Conservation (phyloP, 108 stramenopile genomes). For the Parietichytrium sp. region DNA sequence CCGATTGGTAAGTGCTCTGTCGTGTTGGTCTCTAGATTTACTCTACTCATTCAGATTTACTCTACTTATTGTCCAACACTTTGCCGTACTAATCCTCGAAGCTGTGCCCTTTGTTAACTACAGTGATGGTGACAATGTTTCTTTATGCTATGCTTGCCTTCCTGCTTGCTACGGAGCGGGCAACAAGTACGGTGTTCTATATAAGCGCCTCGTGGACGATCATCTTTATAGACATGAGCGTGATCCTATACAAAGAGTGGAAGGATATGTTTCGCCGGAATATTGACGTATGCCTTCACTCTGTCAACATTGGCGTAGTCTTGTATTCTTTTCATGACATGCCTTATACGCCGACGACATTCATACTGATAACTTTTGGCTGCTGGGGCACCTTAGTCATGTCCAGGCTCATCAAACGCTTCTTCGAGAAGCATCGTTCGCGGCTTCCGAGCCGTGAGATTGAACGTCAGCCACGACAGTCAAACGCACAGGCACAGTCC, state of each 20-base stretch:
- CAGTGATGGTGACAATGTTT: neutral
- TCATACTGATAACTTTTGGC: neutral
- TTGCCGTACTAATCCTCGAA: no score
- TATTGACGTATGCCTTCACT: neutral
- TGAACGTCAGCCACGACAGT: no score
- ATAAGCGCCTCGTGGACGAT: slow-evolving; percentile 36
- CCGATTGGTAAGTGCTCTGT: slow-evolving; percentile 16
- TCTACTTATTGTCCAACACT: neutral
- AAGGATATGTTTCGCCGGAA: neutral
- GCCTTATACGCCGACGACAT: slow-evolving; percentile 22
- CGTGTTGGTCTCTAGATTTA: neutral
- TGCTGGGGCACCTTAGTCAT: slow-evolving; percentile 29
- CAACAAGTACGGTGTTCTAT: slow-evolving; percentile 17
- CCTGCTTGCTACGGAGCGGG: slow-evolving; percentile 23
- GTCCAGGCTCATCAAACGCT: slow-evolving; percentile 7
- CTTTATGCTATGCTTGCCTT: slow-evolving; percentile 5
- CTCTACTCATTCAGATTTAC: neutral
- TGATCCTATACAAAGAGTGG: slow-evolving; percentile 2
- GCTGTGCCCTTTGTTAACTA: no score
- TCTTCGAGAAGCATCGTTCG: slow-evolving; percentile 10
- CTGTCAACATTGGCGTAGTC: slow-evolving; percentile 1
- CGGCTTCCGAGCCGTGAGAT: slow-evolving; percentile 8
- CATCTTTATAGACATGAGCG: slow-evolving; percentile 26
- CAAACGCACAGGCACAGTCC: no score
- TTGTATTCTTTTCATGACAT: slow-evolving; percentile 7